Base-by-base conservation (phyloP, 2,329 filamentous ascomycete species). In the Aspergillus sp. region DNA sequence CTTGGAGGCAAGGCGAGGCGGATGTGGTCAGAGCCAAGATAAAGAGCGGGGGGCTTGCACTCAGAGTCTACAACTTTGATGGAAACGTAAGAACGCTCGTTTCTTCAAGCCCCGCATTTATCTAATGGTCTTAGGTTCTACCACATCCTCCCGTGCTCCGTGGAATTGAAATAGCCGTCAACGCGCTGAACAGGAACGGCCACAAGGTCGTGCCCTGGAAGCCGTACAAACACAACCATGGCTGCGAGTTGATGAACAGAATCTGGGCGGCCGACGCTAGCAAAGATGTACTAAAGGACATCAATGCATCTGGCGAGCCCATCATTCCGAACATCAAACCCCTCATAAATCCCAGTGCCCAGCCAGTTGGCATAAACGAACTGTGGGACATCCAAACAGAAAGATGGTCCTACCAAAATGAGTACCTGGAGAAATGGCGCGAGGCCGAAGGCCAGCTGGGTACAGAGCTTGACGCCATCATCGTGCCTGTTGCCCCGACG, bases 101-200 rank as follows among this genome's bases (percentile, higher is more conserved):
- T 5, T 9, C 11, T 28, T 17, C 4, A 23, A 3, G 22, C 17
- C 7, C 9, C 3, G 11, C 1, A 23, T 17, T 2, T 4, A 41
- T 38, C 23, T 52, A 19, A 52, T 30, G 22, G 17, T n/a, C 8
- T 2, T 1, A 52, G 50, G 51, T 53, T 1, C 34, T 43, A 9
- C 74, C 76, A 11, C 76, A 79, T 50, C 77, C 77, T 1, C 76
- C 77, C 0, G 68, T 79, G 15, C 61, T 70, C n/a, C 71, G 76
- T n/a, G 77, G 68, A 3, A 47, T 79, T 2, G 57, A 72, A 4
- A 70, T 54, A 2, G 69, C 74, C 11, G 66, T 71, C 2, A 64
- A 68, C 3, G 64, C 61, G 0, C 28, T 77, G 19, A 19, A 68
- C 48, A 41, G 66, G 7, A 66, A 68, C 5, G 74, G 74, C 1